phyloP scores from a whole-genome alignment of 2,329 filamentous ascomycete genomes.

The Aspergillus tamarii region DNA sequence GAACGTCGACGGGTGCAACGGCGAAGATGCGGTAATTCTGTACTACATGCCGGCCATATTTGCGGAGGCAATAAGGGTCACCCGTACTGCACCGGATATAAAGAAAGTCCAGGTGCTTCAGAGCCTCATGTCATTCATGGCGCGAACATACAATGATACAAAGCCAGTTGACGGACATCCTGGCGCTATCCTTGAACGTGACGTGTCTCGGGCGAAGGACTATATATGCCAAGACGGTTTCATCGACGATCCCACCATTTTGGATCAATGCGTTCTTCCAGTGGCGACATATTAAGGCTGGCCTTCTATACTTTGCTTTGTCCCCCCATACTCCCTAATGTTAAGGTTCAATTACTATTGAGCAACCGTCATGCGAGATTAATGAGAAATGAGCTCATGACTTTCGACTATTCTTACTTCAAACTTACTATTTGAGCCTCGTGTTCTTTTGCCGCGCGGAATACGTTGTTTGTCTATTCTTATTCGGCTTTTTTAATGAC shows the following conservation, averaged over 20 bases:
- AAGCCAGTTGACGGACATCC: neutral
- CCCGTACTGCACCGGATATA: neutral
- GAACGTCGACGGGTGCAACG: conserved; percentile 1
- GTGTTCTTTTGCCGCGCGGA: neutral
- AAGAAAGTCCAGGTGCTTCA: conserved; percentile 5
- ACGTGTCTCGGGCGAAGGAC: conserved; percentile 4
- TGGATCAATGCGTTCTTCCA: neutral
- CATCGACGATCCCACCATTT: neutral
- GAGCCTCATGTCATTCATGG: conserved; percentile 10
- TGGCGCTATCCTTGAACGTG: neutral
- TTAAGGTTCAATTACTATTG: neutral
- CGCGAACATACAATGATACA: conserved; percentile 1
- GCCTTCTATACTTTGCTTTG: neutral
- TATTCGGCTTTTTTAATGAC: neutral
- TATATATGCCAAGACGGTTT: neutral
- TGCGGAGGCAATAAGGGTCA: conserved; percentile 4
- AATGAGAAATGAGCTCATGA: neutral
- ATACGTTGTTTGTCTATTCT: neutral
- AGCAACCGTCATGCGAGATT: neutral
- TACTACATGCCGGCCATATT: conserved; percentile 15
- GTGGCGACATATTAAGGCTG: neutral
- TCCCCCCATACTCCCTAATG: neutral
- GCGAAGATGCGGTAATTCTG: conserved; percentile 7
- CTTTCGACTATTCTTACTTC: neutral
- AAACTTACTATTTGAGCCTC: neutral